These are phyloP conservation scores for Ilyonectria mors-panacis DNA, from an alignment of 2,329 filamentous ascomycete genomes.

Conservation along the genomic window DNA sequence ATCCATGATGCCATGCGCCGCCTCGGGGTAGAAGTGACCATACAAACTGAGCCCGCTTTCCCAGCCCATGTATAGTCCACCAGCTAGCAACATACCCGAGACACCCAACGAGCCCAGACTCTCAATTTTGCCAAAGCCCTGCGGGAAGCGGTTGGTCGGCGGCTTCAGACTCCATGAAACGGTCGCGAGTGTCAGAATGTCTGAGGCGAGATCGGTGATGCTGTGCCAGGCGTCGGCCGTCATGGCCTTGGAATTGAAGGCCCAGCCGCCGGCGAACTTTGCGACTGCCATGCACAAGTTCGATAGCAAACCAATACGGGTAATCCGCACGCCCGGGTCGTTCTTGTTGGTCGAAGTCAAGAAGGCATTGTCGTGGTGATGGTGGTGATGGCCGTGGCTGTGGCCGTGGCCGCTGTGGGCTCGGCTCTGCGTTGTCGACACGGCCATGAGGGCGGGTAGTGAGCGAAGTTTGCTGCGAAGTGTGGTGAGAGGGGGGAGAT, in stretches of 20 bases:
- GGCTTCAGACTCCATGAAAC: conserved; percentile 93
- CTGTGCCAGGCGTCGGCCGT: conserved; percentile 96
- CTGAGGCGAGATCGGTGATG: conserved; percentile 93
- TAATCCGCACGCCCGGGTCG: conserved; percentile 76
- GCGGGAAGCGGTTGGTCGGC: conserved; percentile 86
- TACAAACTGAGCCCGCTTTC: conserved; percentile 79
- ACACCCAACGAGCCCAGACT: conserved; percentile 94
- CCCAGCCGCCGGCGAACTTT: conserved; percentile 92
- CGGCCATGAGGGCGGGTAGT: conserved; percentile 47
- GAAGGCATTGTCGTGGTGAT: conserved; percentile 93
- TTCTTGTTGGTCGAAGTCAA: conserved; percentile 89
- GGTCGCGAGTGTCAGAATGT: conserved; percentile 93
- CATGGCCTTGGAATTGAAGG: conserved; percentile 95
- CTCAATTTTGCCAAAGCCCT: conserved; percentile 98
- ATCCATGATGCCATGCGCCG: conserved; percentile 74
- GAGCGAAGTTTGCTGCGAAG: conserved; percentile 42
- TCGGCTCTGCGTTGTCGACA: conserved; percentile 51
- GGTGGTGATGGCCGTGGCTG: conserved; percentile 66
- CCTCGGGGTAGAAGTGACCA: conserved; percentile 80
- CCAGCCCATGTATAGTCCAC: conserved; percentile 93
- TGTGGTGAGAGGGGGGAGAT: conserved; percentile 42
- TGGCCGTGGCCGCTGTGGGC: conserved; percentile 50
- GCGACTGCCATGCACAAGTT: conserved; percentile 95
- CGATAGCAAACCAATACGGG: conserved; percentile 75
- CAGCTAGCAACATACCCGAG: conserved; percentile 89